phyloP scores from a whole-genome alignment of 148 eudicot species.

The Vaccinium vitisidaea region DNA sequence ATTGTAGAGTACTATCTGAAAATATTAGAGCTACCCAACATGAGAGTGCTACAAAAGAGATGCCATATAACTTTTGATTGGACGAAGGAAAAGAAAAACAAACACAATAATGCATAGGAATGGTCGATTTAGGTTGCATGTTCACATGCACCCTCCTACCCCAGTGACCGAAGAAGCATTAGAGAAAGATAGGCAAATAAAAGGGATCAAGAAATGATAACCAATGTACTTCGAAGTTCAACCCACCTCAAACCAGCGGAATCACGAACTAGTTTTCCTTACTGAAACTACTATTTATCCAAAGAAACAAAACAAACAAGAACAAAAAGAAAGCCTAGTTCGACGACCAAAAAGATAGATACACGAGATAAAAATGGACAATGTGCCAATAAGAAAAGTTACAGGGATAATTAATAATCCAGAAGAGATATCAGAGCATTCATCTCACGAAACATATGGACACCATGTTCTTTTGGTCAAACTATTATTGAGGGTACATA shows the following conservation, averaged over 20 bases:
- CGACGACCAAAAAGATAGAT: neutral
- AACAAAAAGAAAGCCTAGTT: neutral
- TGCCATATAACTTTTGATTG: neutral
- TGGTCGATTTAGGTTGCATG: neutral
- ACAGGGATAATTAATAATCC: neutral
- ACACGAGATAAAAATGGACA: neutral
- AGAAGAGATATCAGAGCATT: neutral
- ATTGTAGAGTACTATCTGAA: constrained; percentile 76
- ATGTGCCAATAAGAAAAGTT: neutral
- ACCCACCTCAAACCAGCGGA: too few relatives aligned
- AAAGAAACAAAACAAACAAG: neutral
- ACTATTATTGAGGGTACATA: neutral
- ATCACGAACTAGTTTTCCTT: neutral
- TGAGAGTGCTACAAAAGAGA: neutral
- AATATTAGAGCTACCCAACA: constrained; percentile 2
- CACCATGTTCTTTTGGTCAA: neutral
- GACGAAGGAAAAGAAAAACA: neutral
- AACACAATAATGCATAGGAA: neutral
- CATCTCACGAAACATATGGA: neutral
- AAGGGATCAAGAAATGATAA: neutral
- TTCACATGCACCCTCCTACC: neutral
- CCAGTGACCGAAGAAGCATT: neutral
- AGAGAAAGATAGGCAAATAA: neutral
- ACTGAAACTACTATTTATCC: neutral
- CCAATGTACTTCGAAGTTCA: too few relatives aligned